phyloP scores from a whole-genome alignment of 2,329 filamentous ascomycete genomes.

The Hypoxylon sp. region DNA sequence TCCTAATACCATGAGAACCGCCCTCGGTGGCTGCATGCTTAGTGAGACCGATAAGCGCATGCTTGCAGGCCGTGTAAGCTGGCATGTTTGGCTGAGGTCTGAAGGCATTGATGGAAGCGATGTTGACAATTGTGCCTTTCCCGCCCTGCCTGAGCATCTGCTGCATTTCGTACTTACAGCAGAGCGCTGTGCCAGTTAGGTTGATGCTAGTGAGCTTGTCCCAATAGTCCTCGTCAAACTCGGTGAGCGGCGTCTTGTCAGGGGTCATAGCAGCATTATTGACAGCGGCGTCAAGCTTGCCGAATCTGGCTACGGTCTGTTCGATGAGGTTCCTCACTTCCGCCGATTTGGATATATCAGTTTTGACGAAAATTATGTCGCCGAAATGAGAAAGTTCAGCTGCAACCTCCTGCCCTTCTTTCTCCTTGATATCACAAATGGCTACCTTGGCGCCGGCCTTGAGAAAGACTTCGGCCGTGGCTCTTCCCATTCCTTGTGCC shows the following conservation, averaged over 20 bases:
- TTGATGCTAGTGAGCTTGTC: constrained; percentile 58
- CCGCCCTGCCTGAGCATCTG: constrained; percentile 57
- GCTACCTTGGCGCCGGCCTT: constrained; percentile 50
- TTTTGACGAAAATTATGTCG: constrained; percentile 46
- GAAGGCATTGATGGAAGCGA: constrained; percentile 59
- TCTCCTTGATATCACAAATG: constrained; percentile 42
- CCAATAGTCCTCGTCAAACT: constrained; percentile 57
- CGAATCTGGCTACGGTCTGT: constrained; percentile 55
- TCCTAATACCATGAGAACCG: constrained; percentile 54
- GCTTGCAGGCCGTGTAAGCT: constrained; percentile 61
- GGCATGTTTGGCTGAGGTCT: constrained; percentile 56
- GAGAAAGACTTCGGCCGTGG: constrained; percentile 48
- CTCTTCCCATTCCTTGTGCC: constrained; percentile 54
- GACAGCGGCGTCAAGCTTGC: constrained; percentile 60
- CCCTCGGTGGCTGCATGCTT: constrained; percentile 57
- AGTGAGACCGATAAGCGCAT: constrained; percentile 61
- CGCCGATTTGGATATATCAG: constrained; percentile 47
- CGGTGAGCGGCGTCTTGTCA: constrained; percentile 49
- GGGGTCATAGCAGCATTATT: constrained; percentile 58
- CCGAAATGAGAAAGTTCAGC: constrained; percentile 40
- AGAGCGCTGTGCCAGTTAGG: constrained; percentile 58
- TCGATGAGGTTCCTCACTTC: constrained; percentile 46
- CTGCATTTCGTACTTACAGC: constrained; percentile 59
- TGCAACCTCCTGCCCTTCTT: constrained; percentile 41
- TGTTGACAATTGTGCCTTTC: constrained; percentile 58